Evolutionary conservation across 768 basidiomycete species (phyloP).

Genomic region (Kwoniella europaea): DNA sequence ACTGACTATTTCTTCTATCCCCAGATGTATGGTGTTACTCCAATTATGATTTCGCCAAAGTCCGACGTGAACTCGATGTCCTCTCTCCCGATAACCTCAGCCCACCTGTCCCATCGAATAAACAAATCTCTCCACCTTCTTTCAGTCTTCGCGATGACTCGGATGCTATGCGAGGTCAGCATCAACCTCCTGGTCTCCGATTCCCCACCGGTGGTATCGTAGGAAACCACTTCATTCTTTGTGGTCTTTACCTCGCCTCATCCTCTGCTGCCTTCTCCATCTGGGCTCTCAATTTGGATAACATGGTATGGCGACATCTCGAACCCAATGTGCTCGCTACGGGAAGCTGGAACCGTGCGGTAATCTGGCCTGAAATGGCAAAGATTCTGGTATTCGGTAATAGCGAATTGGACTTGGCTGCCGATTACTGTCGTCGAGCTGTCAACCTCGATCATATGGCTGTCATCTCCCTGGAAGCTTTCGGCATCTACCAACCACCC

Average conservation of each 20-base stretch:
- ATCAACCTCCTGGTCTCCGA: constrained; percentile 90
- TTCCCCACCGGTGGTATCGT: constrained; percentile 94
- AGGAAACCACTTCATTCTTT: constrained; percentile 82
- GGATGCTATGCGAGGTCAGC: constrained; percentile 70
- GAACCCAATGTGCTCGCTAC: constrained; percentile 65
- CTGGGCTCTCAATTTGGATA: constrained; percentile 86
- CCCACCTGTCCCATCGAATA: constrained; percentile 16
- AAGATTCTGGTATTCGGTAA: constrained; percentile 92
- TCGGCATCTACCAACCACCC: constrained; percentile 93
- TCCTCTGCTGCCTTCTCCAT: constrained; percentile 93
- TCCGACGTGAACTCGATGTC: constrained; percentile 91
- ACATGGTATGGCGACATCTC: constrained; percentile 44
- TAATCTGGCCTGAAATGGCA: constrained; percentile 81
- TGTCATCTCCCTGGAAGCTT: constrained; percentile 87
- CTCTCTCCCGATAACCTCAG: constrained; percentile 66
- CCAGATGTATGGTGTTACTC: constrained; percentile 85
- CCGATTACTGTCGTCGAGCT: constrained; percentile 54
- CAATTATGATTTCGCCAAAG: constrained; percentile 87
- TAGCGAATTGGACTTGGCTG: constrained; percentile 59
- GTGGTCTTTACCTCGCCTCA: constrained; percentile 93
- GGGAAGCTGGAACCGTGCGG: constrained; percentile 94
- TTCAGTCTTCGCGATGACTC: constrained; percentile 84
- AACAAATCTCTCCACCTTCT: constrained; percentile 57
- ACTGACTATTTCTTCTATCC: constrained; percentile 64
- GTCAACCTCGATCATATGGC: constrained; percentile 74